These are phyloP conservation scores for Coemansia erecta DNA, from an alignment of 192 early-diverging fungal genomes.

Conservation along the genomic window DNA sequence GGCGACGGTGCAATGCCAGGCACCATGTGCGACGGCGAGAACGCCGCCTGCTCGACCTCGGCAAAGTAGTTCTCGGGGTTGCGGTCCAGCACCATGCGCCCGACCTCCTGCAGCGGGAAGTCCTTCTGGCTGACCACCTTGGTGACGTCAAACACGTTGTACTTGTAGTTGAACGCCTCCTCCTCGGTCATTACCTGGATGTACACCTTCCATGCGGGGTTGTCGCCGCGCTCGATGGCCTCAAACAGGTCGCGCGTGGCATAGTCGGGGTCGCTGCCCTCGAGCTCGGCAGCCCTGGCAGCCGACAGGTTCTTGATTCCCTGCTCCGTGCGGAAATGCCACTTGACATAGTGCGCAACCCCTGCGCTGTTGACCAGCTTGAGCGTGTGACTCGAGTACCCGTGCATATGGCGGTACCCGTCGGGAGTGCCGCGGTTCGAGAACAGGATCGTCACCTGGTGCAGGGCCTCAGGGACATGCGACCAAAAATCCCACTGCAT, in stretches of 20 bases:
- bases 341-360: conserved; percentile 76
- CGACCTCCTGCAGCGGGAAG: conserved; percentile 72
- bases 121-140: conserved; percentile 80
- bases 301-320: conserved; percentile 70
- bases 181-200: conserved; percentile 70
- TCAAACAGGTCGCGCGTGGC: conserved; percentile 72
- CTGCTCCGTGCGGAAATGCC: conserved; percentile 80
- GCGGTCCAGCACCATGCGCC: conserved; percentile 74
- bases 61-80: conserved; percentile 86
- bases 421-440: conserved; percentile 80
- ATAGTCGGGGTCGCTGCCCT: conserved; percentile 70
- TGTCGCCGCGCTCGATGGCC: conserved; percentile 65
- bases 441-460: conserved; percentile 77
- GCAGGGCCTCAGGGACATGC: conserved; percentile 70
- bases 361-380: conserved; percentile 67
- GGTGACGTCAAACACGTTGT: conserved; percentile 81
- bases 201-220: conserved; percentile 70
- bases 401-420: conserved; percentile 79
- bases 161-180: conserved; percentile 68
- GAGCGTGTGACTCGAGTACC: conserved; percentile 76
- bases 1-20: conserved; percentile 75
- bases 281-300: conserved; percentile 61
- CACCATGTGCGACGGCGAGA: conserved; percentile 73
- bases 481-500: conserved; percentile 82
- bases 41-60: conserved; percentile 80